Conservation (phyloP, 2,329 filamentous ascomycete species). For the Colletotrichum navitas region DNA sequence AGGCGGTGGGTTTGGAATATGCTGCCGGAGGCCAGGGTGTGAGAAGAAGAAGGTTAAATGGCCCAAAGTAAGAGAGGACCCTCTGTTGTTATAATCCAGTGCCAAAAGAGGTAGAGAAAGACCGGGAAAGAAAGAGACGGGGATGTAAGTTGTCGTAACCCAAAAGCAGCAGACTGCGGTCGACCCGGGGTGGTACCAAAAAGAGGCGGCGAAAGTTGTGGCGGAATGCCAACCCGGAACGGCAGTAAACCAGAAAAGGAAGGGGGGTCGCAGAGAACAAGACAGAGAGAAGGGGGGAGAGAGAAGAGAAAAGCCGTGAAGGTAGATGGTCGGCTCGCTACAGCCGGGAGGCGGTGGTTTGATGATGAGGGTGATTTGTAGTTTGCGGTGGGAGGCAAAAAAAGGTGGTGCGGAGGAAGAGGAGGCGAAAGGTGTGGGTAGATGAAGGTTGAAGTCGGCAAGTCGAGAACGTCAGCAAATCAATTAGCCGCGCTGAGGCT, state of each 20-base stretch:
- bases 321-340: background rate
- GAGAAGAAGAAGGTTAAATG: background rate
- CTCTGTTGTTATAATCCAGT: background rate
- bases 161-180: slow-evolving; percentile 5
- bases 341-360: background rate
- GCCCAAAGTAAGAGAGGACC: background rate
- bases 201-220: background rate
- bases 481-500: slow-evolving; percentile 35
- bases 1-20: background rate
- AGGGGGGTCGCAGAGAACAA: background rate
- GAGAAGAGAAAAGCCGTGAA: background rate
- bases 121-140: background rate
- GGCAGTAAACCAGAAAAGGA: background rate
- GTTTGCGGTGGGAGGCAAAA: background rate
- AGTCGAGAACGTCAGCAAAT: slow-evolving; percentile 39
- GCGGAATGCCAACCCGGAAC: background rate
- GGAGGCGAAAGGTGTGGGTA: background rate
- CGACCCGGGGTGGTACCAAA: background rate
- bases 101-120: background rate
- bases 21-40: background rate
- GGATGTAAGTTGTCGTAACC: background rate
- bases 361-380: background rate
- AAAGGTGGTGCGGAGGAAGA: background rate
- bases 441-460: slow-evolving; percentile 7
- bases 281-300: too few species aligned